A percentile compares a stretch with the other conserved stretches of the same genome.
These are phyloP conservation scores for Phytophthora quininea DNA, from an alignment of 352 stramenopile species.

Conservation along the genomic window DNA sequence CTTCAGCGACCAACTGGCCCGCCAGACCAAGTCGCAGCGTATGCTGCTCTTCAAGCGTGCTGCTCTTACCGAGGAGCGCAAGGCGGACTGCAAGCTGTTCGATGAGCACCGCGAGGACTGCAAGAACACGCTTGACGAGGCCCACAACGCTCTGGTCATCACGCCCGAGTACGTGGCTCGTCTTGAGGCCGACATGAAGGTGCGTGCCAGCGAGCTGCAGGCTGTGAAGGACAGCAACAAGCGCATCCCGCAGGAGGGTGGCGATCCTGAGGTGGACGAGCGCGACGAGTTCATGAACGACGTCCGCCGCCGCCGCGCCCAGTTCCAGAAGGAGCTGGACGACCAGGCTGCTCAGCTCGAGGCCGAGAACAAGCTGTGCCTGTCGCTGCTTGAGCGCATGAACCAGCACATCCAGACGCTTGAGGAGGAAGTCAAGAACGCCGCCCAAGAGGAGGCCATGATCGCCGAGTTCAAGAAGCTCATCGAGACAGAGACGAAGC, in stretches of 20 bases:
- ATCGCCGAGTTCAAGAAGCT: slow-evolving; percentile 79
- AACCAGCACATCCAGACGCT: slow-evolving; percentile 84
- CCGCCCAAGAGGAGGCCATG: slow-evolving; percentile 67
- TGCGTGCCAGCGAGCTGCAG: slow-evolving; percentile 73
- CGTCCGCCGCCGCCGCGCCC: slow-evolving; percentile 68
- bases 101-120: slow-evolving; percentile 87
- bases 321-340: slow-evolving; percentile 88
- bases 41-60: slow-evolving; percentile 90
- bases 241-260: slow-evolving; percentile 78
- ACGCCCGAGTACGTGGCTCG: slow-evolving; percentile 87
- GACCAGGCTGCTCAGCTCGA: slow-evolving; percentile 79
- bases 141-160: slow-evolving; percentile 70
- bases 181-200: slow-evolving; percentile 87
- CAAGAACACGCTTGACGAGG: slow-evolving; percentile 76
- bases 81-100: slow-evolving; percentile 80
- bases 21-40: slow-evolving; percentile 83
- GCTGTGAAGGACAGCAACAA: slow-evolving; percentile 87
- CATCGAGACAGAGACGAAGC: slow-evolving; percentile 76
- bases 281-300: slow-evolving; percentile 91
- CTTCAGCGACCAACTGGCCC: slow-evolving; percentile 77
- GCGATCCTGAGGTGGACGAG: slow-evolving; percentile 75
- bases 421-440: slow-evolving; percentile 79
- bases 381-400: slow-evolving; percentile 81
- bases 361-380: slow-evolving; percentile 78
- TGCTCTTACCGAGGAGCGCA: slow-evolving; percentile 84